Conservation (phyloP, 2,329 filamentous ascomycete genomes). For the Xylaria sp. region DNA sequence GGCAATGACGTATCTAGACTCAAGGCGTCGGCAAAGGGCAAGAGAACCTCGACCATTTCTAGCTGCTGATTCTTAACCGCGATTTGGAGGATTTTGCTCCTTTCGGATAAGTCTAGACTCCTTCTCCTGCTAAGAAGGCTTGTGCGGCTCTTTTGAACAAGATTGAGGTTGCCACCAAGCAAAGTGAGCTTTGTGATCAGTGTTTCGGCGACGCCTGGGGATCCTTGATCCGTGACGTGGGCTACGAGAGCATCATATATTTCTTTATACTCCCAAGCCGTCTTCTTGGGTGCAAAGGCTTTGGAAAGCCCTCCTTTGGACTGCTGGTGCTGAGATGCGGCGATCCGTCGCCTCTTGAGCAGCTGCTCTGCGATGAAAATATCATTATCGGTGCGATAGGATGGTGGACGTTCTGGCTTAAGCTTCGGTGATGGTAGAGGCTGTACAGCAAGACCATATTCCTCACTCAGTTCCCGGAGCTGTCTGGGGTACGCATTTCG, state of each 20-base stretch:
- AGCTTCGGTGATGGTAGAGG: conserved; percentile 53
- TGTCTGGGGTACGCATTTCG: conserved; percentile 57
- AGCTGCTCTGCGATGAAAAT: conserved; percentile 65
- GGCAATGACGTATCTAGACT: conserved; percentile 63
- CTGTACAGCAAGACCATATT: conserved; percentile 60
- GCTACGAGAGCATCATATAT: conserved; percentile 62
- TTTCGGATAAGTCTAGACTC: conserved; percentile 62
- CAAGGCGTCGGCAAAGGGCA: conserved; percentile 62
- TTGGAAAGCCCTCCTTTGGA: conserved; percentile 55
- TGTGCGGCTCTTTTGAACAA: conserved; percentile 59
- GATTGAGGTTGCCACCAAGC: conserved; percentile 63
- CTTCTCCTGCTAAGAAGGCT: conserved; percentile 60
- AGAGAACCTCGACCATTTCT: conserved; percentile 64
- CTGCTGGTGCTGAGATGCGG: conserved; percentile 48
- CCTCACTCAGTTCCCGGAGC: conserved; percentile 60
- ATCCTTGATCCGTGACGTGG: conserved; percentile 61
- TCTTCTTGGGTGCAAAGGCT: conserved; percentile 60
- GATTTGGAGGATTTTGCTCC: conserved; percentile 61
- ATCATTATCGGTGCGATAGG: conserved; percentile 59
- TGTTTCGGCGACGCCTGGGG: conserved; percentile 66
- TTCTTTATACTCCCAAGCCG: conserved; percentile 63
- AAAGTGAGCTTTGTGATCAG: conserved; percentile 61
- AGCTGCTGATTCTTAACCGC: conserved; percentile 61
- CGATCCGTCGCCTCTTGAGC: conserved; percentile 57
- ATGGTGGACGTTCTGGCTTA: conserved; percentile 55